Percentiles rank a stretch among this genome's conserved stretches.
phyloP scores from a whole-genome alignment of 2,329 filamentous ascomycete genomes.

The Curvularia hawaiiensis region DNA sequence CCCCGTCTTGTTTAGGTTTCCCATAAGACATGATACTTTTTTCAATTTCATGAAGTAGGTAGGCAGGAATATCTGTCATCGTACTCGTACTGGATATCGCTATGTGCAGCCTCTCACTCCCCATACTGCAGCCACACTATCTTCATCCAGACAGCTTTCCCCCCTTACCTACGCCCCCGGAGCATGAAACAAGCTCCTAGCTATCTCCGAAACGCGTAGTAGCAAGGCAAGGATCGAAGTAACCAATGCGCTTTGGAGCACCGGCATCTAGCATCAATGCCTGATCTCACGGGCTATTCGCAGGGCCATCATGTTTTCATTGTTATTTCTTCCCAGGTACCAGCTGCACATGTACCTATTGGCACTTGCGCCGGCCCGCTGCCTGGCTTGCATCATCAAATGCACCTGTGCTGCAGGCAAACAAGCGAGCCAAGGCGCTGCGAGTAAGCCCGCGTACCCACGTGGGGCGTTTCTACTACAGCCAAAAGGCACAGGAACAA shows the following conservation, averaged over 20 bases:
- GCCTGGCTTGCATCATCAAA: background rate
- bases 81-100: background rate
- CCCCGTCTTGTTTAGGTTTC: background rate
- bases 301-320: background rate
- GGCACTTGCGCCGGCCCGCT: background rate
- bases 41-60: background rate
- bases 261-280: background rate
- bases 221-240: background rate
- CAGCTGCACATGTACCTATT: background rate
- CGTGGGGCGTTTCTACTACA: background rate
- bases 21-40: background rate
- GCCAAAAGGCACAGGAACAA: background rate
- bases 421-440: background rate
- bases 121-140: background rate
- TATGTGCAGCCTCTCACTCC: background rate
- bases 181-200: background rate
- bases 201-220: background rate
- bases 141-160: background rate
- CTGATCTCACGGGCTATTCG: background rate
- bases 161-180: background rate
- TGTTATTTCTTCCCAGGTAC: background rate
- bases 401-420: background rate
- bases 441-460: background rate
- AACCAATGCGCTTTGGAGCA: background rate
- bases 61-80: background rate